These are phyloP conservation scores for Penicillium verrucosum DNA, from an alignment of 2,329 filamentous ascomycete genomes.

Conservation along the genomic window DNA sequence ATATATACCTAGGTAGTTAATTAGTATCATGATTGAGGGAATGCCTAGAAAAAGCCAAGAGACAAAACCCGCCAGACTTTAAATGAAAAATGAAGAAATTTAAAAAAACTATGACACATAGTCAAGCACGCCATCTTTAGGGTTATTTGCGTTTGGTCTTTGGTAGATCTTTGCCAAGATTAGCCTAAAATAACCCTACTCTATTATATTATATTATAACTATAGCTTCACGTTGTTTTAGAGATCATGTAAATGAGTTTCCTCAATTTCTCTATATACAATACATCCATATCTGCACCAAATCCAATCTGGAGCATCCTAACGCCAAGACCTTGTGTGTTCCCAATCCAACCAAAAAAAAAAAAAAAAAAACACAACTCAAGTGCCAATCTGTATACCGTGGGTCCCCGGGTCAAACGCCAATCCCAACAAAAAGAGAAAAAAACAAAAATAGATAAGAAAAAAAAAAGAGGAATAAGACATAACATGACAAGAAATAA, in stretches of 20 bases:
- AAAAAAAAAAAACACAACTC: background rate
- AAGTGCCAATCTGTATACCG: conserved; percentile 25
- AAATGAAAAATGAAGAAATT: background rate
- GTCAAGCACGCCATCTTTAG: conserved; percentile 5
- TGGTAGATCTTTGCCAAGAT: background rate
- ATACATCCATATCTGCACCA: conserved; percentile 20
- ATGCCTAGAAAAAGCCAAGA: conserved; percentile 1
- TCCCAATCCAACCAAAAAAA: conserved; percentile 7
- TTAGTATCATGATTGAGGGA: background rate
- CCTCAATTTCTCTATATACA: conserved; percentile 26
- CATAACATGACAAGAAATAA: conserved; percentile 2
- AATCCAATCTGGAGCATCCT: conserved; percentile 5
- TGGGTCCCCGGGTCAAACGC: conserved; percentile 16
- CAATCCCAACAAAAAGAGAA: conserved; percentile 1
- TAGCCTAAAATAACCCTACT: background rate
- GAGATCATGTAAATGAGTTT: conserved; percentile 3
- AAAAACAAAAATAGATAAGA: background rate
- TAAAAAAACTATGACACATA: conserved; percentile 2
- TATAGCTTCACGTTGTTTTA: background rate
- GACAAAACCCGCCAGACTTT: background rate
- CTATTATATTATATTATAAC: background rate
- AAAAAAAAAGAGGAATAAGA: background rate
- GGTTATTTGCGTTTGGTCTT: background rate
- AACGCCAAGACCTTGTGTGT: conserved; percentile 22
- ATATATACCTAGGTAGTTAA: too few relatives aligned